Percentiles rank a stretch among this genome's conserved stretches.
These are phyloP conservation scores for Hypoxylon fragiforme DNA, from an alignment of 495 filamentous ascomycete species.

Conservation along the genomic window DNA sequence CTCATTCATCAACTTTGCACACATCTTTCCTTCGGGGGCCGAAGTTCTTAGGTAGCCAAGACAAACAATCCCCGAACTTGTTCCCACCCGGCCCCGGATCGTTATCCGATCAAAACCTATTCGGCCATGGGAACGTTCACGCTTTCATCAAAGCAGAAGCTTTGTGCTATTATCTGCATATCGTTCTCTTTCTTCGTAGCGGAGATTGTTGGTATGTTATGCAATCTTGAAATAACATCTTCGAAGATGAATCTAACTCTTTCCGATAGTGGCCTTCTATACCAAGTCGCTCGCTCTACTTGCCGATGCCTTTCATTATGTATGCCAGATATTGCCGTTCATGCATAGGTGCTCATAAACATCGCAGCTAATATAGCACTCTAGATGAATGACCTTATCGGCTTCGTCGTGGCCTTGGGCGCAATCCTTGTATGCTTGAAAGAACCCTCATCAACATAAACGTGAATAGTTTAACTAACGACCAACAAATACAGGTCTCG, in stretches of 20 bases:
- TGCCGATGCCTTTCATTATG: slow-evolving; percentile 96
- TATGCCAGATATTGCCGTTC: slow-evolving; percentile 42
- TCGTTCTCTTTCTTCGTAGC: slow-evolving; percentile 81
- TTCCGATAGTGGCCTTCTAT: slow-evolving; percentile 66
- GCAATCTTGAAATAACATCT: slow-evolving; percentile 8
- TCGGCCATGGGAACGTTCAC: slow-evolving; percentile 36
- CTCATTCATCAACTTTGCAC: no score
- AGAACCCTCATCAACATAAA: not conserved
- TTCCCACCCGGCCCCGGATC: slow-evolving; percentile 4
- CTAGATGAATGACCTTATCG: slow-evolving; percentile 88
- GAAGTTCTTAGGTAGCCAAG: not conserved
- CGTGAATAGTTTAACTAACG: slow-evolving; percentile 2
- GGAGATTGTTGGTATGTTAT: slow-evolving; percentile 69
- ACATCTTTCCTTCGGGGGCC: no score
- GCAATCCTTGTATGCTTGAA: slow-evolving; percentile 68
- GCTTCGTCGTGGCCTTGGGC: slow-evolving; percentile 78
- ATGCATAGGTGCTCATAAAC: not conserved
- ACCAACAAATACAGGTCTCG: slow-evolving; percentile 43
- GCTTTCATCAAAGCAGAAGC: slow-evolving; percentile 56
- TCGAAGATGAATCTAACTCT: slow-evolving; percentile 6
- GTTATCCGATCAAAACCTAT: not conserved
- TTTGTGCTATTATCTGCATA: slow-evolving; percentile 77
- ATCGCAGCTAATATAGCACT: slow-evolving; percentile 4
- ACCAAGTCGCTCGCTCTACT: slow-evolving; percentile 88
- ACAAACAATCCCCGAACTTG: not conserved